Conservation (phyloP, 768 basidiomycete genomes). For the Lactarius vividus region DNA sequence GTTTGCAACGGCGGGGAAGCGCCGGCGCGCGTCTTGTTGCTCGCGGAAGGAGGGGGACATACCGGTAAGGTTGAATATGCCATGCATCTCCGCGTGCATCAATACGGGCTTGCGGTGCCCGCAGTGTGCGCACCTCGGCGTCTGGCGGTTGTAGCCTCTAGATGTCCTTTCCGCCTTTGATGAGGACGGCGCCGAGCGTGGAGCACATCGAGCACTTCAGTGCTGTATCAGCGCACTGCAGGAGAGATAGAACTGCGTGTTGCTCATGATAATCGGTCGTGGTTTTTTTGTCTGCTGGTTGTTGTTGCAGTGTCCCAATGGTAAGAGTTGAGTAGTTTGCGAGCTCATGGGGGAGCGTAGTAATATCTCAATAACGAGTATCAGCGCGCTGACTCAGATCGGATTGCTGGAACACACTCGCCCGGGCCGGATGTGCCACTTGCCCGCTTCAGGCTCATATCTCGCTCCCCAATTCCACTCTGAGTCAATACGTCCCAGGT, state of each 20-base stretch:
- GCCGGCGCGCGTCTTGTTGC: constrained; percentile 39
- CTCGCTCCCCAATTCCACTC: too few species aligned
- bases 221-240: constrained; percentile 47
- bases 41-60: constrained; percentile 51
- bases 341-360: not conserved
- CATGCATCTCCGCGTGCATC: constrained; percentile 63
- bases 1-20: constrained; percentile 27
- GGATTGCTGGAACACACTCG: too few species aligned
- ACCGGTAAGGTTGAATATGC: constrained; percentile 50
- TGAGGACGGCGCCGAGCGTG: constrained; percentile 46
- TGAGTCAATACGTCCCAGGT: too few species aligned
- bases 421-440: too few species aligned
- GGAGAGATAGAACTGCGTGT: constrained; percentile 52
- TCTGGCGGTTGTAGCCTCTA: constrained; percentile 56
- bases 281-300: not conserved
- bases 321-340: not conserved
- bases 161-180: constrained; percentile 56
- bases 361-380: not conserved
- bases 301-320: not conserved
- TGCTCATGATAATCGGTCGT: constrained; percentile 38
- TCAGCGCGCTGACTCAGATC: not conserved
- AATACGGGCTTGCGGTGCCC: constrained; percentile 45
- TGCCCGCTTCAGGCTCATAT: too few species aligned
- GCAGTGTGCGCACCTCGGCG: constrained; percentile 37
- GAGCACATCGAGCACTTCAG: constrained; percentile 51